These are phyloP conservation scores for Pseudevernia furfuracea DNA, from an alignment of 495 filamentous ascomycete genomes.

Conservation along the genomic window DNA sequence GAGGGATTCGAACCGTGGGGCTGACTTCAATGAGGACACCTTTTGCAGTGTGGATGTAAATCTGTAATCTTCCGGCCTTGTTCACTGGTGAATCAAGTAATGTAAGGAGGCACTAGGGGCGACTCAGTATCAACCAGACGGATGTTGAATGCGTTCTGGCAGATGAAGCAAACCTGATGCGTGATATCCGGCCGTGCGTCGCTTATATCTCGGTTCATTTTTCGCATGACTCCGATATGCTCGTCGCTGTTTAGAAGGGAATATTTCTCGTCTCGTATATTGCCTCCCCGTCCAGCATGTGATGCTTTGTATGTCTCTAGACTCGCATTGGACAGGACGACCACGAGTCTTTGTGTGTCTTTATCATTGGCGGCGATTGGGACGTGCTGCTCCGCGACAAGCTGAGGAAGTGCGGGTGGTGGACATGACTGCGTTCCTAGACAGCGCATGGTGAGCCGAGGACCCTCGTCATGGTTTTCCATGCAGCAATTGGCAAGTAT, in stretches of 20 bases:
- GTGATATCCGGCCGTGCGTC: constrained; percentile 96
- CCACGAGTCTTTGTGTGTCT: constrained; percentile 81
- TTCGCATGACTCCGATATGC: constrained; percentile 97
- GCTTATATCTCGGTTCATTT: constrained; percentile 98
- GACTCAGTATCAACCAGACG: constrained; percentile 23
- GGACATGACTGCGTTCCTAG: constrained; percentile 86
- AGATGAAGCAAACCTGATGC: constrained; percentile 67
- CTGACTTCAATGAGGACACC: constrained; percentile 96
- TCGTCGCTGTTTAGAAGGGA: constrained; percentile 96
- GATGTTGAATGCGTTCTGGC: constrained; percentile 1
- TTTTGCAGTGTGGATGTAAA: constrained; percentile 96
- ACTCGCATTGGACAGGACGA: constrained; percentile 94
- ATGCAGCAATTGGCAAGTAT: constrained; percentile 25
- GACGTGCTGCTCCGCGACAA: constrained; percentile 85
- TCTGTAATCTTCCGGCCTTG: constrained; percentile 94
- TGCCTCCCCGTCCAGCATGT: constrained; percentile 58
- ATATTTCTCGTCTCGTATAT: constrained; percentile 82
- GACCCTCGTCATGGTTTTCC: neutral
- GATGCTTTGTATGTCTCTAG: constrained; percentile 92
- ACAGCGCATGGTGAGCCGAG: constrained; percentile 9
- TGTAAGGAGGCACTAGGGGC: constrained; percentile 82
- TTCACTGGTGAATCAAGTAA: constrained; percentile 96
- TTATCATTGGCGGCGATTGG: constrained; percentile 81
- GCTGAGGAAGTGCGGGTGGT: constrained; percentile 78
- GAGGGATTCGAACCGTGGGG: constrained; percentile 89